Conservation (phyloP, 2,329 filamentous ascomycete genomes). For the Penicillium thymicola region DNA sequence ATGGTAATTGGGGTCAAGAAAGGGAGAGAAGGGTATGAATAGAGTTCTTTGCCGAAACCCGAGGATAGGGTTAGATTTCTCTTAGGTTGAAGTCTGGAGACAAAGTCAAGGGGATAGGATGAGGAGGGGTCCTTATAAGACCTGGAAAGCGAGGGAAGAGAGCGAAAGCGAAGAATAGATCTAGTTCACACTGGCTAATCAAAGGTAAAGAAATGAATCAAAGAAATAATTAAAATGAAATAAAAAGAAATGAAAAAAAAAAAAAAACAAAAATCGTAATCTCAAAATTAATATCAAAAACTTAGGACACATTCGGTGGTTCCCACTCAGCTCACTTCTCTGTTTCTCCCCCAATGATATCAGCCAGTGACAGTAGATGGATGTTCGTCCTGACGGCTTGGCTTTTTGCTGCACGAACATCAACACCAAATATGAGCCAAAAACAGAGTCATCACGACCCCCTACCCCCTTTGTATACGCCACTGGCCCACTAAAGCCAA, state of each 20-base stretch:
- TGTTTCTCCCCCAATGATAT: slow-evolving; percentile 6
- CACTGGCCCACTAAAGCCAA: slow-evolving; percentile 7
- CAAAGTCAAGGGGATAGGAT: neutral
- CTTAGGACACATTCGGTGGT: slow-evolving; percentile 14
- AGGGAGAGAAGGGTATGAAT: neutral
- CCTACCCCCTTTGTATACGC: neutral
- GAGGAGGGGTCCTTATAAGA: slow-evolving; percentile 6
- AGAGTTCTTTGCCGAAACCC: neutral
- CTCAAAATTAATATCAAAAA: neutral
- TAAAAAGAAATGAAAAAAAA: neutral
- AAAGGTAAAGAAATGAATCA: neutral
- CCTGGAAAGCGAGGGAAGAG: neutral
- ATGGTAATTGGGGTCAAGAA: slow-evolving; percentile 3
- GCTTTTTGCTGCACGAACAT: slow-evolving; percentile 8
- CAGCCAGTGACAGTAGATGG: slow-evolving; percentile 1
- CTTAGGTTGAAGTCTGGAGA: neutral
- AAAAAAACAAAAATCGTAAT: neutral
- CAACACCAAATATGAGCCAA: neutral
- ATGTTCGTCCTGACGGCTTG: slow-evolving; percentile 5
- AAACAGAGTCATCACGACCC: neutral
- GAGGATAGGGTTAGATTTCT: neutral
- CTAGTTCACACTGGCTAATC: neutral
- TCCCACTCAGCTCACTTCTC: slow-evolving; percentile 5
- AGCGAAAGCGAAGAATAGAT: neutral
- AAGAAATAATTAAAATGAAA: neutral